Base-by-base conservation (phyloP, 2,329 filamentous ascomycete genomes). In the Claviceps digitariae region DNA sequence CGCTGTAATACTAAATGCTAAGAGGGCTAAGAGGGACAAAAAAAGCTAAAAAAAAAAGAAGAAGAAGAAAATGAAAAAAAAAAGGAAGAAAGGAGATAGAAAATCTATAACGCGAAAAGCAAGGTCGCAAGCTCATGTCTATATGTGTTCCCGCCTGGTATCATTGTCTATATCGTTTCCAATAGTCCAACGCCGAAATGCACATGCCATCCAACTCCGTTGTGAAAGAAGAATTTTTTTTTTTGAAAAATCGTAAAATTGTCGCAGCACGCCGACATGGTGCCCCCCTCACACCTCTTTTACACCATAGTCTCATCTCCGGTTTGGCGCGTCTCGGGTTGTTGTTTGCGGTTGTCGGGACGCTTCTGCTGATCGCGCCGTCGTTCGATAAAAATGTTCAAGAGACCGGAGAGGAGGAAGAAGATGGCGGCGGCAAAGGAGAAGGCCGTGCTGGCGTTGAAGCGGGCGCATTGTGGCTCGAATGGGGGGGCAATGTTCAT, bases 401-500 rank as follows among this genome's bases (percentile, higher is more conserved):
- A 59, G 20, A 82, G 60, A 21, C 71, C 73, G 40, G 78, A 82
- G 8, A 71, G 74, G 29, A 86, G 72, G 82, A 82, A 87, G 64
- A 78, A 72, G 59, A 83, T 74, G 52, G 81, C 81, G 4, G 78
- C 79, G 57, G 86, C 64, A 68, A 86, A 86, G 51, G 74, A 70
- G 63, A 87, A 86, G 2, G 82, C 82, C 58, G 83, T 74, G 54
- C 78, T 72, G 25, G 83, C 77, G 66, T 81, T 84, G 76, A 78
- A 84, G 58, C 78, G 74, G 50, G 75, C 71, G 64, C 84, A 87
- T 48, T 74, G 67, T 56, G 67, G 65, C 38, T 65, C 63, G 52
- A 62, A 50, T 10, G 43, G 43, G 53, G 74, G 59, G 20, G 61
- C 58, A 54, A 84, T 68, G 45, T 69, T 68, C 51, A 62, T 61